Percentiles rank a stretch among this genome's conserved stretches.
These are phyloP conservation scores for Monosporozyma aquatica DNA, from an alignment of 805 yeast species.

Conservation along the genomic window DNA sequence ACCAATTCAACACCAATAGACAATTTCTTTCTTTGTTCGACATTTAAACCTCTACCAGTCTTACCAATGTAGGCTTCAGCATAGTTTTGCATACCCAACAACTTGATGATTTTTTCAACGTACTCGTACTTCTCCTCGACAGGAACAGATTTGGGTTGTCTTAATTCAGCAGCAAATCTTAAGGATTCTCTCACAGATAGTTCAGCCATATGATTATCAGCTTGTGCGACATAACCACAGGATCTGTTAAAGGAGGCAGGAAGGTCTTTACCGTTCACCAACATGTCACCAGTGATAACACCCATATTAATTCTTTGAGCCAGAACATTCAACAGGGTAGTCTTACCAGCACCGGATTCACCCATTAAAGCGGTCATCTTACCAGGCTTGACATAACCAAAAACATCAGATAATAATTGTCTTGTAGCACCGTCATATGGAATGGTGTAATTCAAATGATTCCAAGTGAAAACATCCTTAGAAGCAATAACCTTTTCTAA, in stretches of 20 bases:
- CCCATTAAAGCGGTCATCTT: conserved; percentile 79
- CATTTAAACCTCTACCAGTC: conserved; percentile 63
- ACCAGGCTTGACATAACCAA: conserved; percentile 75
- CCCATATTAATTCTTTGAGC: conserved; percentile 66
- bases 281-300: conserved; percentile 59
- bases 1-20: conserved; percentile 67
- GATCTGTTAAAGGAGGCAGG: conserved; percentile 60
- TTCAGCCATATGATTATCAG: conserved; percentile 62
- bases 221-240: conserved; percentile 77
- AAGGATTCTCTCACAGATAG: conserved; percentile 70
- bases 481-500: conserved; percentile 28
- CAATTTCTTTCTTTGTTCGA: conserved; percentile 58
- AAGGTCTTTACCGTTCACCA: conserved; percentile 59
- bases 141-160: conserved; percentile 56
- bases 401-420: conserved; percentile 44
- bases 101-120: conserved; percentile 57
- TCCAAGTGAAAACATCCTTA: conserved; percentile 61
- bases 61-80: conserved; percentile 77
- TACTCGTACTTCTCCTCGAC: conserved; percentile 52
- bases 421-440: conserved; percentile 52
- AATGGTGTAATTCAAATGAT: conserved; percentile 56
- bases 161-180: conserved; percentile 58
- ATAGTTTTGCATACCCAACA: conserved; percentile 59
- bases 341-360: conserved; percentile 82
- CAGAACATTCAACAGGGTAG: conserved; percentile 63